Evolutionary conservation across 768 basidiomycete genomes (phyloP).

Genomic region (Russula virescens): DNA sequence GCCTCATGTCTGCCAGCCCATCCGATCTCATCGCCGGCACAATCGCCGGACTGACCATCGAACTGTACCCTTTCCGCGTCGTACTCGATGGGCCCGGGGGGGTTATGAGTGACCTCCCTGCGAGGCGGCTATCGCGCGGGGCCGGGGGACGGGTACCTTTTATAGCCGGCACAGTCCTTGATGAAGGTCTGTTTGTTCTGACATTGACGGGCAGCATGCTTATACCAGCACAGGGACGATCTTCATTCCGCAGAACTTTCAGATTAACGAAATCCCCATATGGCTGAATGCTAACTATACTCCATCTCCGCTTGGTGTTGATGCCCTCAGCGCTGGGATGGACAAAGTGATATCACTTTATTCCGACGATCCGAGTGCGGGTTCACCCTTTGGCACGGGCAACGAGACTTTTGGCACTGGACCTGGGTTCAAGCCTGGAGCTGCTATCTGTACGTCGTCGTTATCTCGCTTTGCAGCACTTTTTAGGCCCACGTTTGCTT

Average conservation of each 20-base stretch:
- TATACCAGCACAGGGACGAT: slow-evolving; percentile 30
- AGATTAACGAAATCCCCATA: neutral
- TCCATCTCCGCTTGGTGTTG: slow-evolving; percentile 17
- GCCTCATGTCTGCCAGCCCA: slow-evolving; percentile 26
- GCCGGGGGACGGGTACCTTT: slow-evolving; percentile 39
- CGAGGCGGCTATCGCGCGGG: slow-evolving; percentile 30
- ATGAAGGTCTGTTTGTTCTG: slow-evolving; percentile 37
- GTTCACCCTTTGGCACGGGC: slow-evolving; percentile 44
- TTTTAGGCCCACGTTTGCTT: too few species aligned
- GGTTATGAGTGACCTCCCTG: slow-evolving; percentile 37
- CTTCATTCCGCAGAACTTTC: slow-evolving; percentile 30
- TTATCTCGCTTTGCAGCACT: neutral
- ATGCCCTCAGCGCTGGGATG: slow-evolving; percentile 23
- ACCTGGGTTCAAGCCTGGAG: slow-evolving; percentile 36
- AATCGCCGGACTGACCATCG: slow-evolving; percentile 27
- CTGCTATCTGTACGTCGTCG: slow-evolving; percentile 28
- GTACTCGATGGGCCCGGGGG: slow-evolving; percentile 40
- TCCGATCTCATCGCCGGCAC: slow-evolving; percentile 21
- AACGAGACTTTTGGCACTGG: slow-evolving; percentile 40
- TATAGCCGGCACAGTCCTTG: slow-evolving; percentile 40
- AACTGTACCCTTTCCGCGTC: slow-evolving; percentile 35
- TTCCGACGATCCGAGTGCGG: slow-evolving; percentile 38
- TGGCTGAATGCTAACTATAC: slow-evolving; percentile 18
- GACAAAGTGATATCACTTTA: slow-evolving; percentile 35
- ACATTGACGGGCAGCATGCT: neutral